phyloP scores from a whole-genome alignment of 2,329 filamentous ascomycete genomes.

The Huntiella savannae region DNA sequence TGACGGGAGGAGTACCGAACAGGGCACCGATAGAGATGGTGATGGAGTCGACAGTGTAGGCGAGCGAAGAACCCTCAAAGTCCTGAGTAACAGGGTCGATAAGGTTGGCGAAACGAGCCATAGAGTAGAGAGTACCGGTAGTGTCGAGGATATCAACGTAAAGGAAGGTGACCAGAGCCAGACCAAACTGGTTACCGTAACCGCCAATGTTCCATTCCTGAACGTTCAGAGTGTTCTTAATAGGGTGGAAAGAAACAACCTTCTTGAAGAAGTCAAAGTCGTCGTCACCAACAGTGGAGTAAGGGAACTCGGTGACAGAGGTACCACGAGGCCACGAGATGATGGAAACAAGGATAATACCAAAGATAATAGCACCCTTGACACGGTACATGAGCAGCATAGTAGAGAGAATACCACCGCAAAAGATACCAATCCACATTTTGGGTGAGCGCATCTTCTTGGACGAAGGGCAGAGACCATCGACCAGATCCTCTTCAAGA shows the following conservation, averaged over 20 bases:
- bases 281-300: conserved; percentile 47
- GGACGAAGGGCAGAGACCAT: conserved; percentile 35
- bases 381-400: conserved; percentile 70
- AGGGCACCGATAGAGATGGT: conserved; percentile 54
- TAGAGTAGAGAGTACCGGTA: conserved; percentile 62
- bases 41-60: conserved; percentile 53
- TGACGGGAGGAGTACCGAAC: conserved; percentile 51
- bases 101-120: conserved; percentile 54
- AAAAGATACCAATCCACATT: conserved; percentile 81
- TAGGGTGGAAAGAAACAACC: conserved; percentile 69
- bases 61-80: conserved; percentile 68
- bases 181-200: conserved; percentile 57
- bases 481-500: conserved; percentile 18
- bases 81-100: conserved; percentile 51
- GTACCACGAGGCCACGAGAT: conserved; percentile 74
- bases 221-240: conserved; percentile 46
- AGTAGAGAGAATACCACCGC: conserved; percentile 61
- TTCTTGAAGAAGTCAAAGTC: conserved; percentile 75
- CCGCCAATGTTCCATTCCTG: conserved; percentile 54
- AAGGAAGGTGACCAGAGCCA: conserved; percentile 62
- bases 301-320: conserved; percentile 61
- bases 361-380: conserved; percentile 70
- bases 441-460: conserved; percentile 67
- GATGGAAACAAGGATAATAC: conserved; percentile 67
- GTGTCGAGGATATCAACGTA: conserved; percentile 67